Percentiles rank a stretch among this genome's conserved stretches.
phyloP scores from a whole-genome alignment of 768 basidiomycete species.

The Lactarius pseudohatsudake region DNA sequence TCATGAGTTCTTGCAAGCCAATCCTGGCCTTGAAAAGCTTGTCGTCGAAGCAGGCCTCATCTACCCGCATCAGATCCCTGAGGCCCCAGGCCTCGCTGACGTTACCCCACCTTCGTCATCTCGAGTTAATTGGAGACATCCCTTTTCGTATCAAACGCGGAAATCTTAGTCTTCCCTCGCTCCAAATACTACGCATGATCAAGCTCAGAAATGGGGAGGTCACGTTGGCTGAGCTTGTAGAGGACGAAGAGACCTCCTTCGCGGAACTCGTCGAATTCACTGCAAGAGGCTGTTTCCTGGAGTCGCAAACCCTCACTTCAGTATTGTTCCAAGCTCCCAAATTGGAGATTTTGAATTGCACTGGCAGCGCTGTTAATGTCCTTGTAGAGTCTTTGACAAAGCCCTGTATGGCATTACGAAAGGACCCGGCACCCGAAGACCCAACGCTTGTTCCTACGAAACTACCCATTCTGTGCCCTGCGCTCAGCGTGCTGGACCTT shows the following conservation, averaged over 20 bases:
- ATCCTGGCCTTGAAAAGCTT: too few relatives aligned
- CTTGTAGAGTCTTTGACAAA: constrained; percentile 13
- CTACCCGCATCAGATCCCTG: too few relatives aligned
- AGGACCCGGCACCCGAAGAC: too few relatives aligned
- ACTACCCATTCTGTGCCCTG: too few relatives aligned
- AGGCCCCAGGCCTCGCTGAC: too few relatives aligned
- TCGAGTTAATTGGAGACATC: too few relatives aligned
- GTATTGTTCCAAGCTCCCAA: constrained; percentile 7
- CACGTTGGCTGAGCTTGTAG: constrained; percentile 5
- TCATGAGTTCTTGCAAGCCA: too few relatives aligned
- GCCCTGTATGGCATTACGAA: neutral
- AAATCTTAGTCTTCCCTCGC: constrained; percentile 22
- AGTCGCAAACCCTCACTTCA: neutral
- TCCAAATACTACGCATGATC: constrained; percentile 19
- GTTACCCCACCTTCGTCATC: too few relatives aligned
- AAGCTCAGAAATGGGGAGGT: neutral
- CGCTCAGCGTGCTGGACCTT: too few relatives aligned
- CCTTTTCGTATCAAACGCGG: too few relatives aligned
- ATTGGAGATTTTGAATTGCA: constrained; percentile 17
- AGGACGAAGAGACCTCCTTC: constrained; percentile 19
- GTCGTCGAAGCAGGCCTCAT: too few relatives aligned
- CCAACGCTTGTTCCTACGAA: too few relatives aligned
- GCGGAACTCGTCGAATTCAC: constrained; percentile 23
- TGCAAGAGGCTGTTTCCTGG: constrained; percentile 4
- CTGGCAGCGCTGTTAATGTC: constrained; percentile 5